Conservation (phyloP, 345 rosid genomes). For the Camelina neglecta region DNA sequence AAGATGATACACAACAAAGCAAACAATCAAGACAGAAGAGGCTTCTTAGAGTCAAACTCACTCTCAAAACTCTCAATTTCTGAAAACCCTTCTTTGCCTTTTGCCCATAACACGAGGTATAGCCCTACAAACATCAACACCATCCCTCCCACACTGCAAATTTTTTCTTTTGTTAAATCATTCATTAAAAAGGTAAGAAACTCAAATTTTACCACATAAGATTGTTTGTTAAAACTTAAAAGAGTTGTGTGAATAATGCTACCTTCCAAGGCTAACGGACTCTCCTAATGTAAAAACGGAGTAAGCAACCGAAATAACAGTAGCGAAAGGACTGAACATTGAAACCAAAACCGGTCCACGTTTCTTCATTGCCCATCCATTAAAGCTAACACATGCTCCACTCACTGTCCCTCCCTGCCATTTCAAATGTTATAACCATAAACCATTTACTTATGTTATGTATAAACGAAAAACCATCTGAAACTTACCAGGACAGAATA, state of each 20-base stretch:
- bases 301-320: slow-evolving; percentile 64
- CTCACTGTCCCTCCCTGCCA: slow-evolving; percentile 62
- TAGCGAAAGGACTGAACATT: slow-evolving; percentile 81
- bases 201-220: not conserved
- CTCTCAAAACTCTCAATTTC: slow-evolving; percentile 44
- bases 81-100: slow-evolving; percentile 69
- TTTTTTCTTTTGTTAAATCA: not conserved
- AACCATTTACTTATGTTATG: not conserved
- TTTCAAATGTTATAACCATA: not conserved
- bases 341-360: slow-evolving; percentile 89
- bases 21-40: slow-evolving; percentile 60
- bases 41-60: slow-evolving; percentile 63
- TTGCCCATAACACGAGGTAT: slow-evolving; percentile 89
- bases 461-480: not conserved
- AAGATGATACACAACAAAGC: not conserved
- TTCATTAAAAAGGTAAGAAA: not conserved
- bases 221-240: not conserved
- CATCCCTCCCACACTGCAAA: slow-evolving; percentile 82
- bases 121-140: slow-evolving; percentile 77
- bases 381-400: slow-evolving; percentile 84
- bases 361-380: slow-evolving; percentile 92
- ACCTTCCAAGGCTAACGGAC: slow-evolving; percentile 71
- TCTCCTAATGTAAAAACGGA: slow-evolving; percentile 70
- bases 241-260: slow-evolving; percentile 6
- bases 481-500: slow-evolving; percentile 64